These are phyloP conservation scores for Irpex sp. DNA, from an alignment of 1,284 basidiomycete species.

Conservation along the genomic window DNA sequence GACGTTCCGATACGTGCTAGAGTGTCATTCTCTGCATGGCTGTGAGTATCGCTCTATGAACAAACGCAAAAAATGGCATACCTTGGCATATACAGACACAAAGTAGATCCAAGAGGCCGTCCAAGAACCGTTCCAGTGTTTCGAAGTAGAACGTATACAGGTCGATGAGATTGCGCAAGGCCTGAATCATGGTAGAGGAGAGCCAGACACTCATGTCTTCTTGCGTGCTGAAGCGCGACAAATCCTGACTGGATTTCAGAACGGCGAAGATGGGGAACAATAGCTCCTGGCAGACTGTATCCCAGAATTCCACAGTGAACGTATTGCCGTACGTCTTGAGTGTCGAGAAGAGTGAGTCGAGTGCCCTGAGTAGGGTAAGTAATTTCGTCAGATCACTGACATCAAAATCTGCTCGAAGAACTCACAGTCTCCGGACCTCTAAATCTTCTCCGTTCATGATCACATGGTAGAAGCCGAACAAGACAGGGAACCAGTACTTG, in stretches of 20 bases:
- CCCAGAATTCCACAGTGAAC: slow-evolving; percentile 96
- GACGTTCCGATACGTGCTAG: slow-evolving; percentile 97
- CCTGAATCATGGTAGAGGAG: slow-evolving; percentile 99
- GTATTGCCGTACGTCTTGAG: slow-evolving; percentile 87
- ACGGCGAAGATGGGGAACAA: slow-evolving; percentile 99
- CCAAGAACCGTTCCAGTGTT: slow-evolving; percentile 85
- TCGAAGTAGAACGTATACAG: slow-evolving; percentile 97
- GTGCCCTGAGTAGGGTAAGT: slow-evolving; percentile 55
- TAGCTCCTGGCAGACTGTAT: slow-evolving; percentile 94
- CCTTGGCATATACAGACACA: slow-evolving; percentile 99
- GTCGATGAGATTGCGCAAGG: slow-evolving; percentile 92
- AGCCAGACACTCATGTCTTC: slow-evolving; percentile 99
- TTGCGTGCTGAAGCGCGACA: slow-evolving; percentile 91
- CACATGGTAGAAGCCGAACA: slow-evolving; percentile 98
- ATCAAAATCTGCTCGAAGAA: slow-evolving; percentile 15
- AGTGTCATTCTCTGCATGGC: slow-evolving; percentile 87
- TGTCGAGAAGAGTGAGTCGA: slow-evolving; percentile 94
- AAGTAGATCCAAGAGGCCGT: slow-evolving; percentile 89
- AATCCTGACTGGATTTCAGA: slow-evolving; percentile 85
- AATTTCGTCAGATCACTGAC: not conserved
- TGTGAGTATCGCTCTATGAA: not conserved
- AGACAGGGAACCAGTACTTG: slow-evolving; percentile 94
- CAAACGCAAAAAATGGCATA: slow-evolving; percentile 31
- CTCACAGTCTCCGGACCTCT: slow-evolving; percentile 93
- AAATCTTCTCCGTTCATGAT: slow-evolving; percentile 99